Evolutionary conservation across 202 grass and related monocot genomes (phyloP).

Genomic region (Setaria italica): DNA sequence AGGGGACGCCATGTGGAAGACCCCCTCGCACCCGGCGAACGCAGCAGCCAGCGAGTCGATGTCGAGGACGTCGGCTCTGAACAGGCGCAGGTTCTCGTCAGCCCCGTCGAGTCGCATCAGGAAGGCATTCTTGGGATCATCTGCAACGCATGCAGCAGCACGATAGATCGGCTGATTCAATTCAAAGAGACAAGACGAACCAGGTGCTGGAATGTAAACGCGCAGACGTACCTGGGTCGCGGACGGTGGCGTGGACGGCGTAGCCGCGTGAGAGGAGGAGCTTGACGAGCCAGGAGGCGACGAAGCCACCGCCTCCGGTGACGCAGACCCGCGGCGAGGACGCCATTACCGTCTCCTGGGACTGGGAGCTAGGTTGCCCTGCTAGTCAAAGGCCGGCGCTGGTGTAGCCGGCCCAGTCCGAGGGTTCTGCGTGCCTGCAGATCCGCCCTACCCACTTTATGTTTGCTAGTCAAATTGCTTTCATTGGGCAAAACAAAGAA

Average conservation of each 20-base stretch:
- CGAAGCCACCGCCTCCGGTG: constrained; percentile 19
- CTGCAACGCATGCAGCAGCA: background rate
- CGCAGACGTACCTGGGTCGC: background rate
- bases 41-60: background rate
- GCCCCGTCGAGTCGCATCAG: constrained; percentile 41
- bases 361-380: no score
- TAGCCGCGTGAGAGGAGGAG: constrained; percentile 35
- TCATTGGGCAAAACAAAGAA: no score
- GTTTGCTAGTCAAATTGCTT: no score
- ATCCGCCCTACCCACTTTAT: no score
- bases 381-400: no score
- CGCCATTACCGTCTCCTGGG: background rate
- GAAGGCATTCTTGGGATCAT: constrained; percentile 26
- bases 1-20: constrained; percentile 52
- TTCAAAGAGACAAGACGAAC: no score
- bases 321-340: constrained; percentile 22
- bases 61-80: constrained; percentile 58
- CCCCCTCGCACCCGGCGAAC: constrained; percentile 42
- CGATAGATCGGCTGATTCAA: no score
- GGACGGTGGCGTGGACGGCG: constrained; percentile 32
- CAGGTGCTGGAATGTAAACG: no score
- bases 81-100: constrained; percentile 27
- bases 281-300: constrained; percentile 39
- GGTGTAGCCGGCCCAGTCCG: no score
- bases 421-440: no score